These are phyloP conservation scores for Dalbergia cultrata DNA, from an alignment of 306 rosid species.

Conservation along the genomic window DNA sequence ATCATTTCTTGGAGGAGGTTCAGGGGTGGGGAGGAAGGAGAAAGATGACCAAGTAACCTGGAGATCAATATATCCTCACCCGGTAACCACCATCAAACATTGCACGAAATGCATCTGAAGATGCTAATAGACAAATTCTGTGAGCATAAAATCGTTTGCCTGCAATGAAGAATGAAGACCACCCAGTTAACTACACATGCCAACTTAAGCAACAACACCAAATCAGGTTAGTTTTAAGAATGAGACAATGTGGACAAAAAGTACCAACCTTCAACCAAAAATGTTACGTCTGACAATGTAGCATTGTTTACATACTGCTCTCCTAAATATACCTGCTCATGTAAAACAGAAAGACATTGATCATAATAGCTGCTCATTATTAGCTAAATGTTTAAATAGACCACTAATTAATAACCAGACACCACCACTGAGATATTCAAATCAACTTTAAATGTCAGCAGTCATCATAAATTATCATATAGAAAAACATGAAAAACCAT, in stretches of 20 bases:
- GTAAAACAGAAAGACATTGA: slow-evolving; percentile 31
- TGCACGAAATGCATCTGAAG: slow-evolving; percentile 97
- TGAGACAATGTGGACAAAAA: slow-evolving; percentile 39
- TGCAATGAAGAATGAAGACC: slow-evolving; percentile 53
- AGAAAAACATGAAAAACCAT: slow-evolving; percentile 26
- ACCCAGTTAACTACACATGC: slow-evolving; percentile 28
- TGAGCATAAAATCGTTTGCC: slow-evolving; percentile 96
- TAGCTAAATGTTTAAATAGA: slow-evolving; percentile 27
- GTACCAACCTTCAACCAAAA: slow-evolving; percentile 90
- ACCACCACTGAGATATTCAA: slow-evolving; percentile 13
- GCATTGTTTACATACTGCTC: slow-evolving; percentile 88
- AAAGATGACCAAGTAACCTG: background rate
- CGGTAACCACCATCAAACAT: slow-evolving; percentile 99
- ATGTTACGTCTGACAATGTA: slow-evolving; percentile 89
- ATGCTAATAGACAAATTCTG: slow-evolving; percentile 95
- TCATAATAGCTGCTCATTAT: slow-evolving; percentile 15
- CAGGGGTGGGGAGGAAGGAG: background rate
- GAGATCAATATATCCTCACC: slow-evolving; percentile 62
- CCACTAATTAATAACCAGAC: background rate
- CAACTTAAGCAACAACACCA: slow-evolving; percentile 38
- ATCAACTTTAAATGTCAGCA: slow-evolving; percentile 26
- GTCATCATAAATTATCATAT: slow-evolving; percentile 32
- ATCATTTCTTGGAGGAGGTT: slow-evolving; percentile 2
- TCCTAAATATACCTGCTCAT: slow-evolving; percentile 88
- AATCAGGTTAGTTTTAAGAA: slow-evolving; percentile 18